Evolutionary conservation across 805 yeast genomes (phyloP), one percentile per base, ranked within the genome.

Genomic region (Lipomyces sp.): DNA sequence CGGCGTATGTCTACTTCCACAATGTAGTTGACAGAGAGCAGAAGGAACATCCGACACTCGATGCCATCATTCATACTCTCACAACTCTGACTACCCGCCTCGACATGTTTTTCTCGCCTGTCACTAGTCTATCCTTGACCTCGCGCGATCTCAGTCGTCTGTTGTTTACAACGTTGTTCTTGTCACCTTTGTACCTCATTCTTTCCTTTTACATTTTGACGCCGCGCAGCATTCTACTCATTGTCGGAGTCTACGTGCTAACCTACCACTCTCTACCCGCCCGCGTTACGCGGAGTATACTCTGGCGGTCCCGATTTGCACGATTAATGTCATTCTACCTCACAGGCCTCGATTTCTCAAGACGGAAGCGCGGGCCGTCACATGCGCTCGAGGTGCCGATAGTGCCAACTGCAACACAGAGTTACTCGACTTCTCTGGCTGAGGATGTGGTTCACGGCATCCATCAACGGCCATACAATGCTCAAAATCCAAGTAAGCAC

Each of bases 261-360:
- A 87, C 96, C 0, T 94, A 92, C 76, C 97, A 95, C 77, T 92
- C 97, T 34, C 80, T 90, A 32, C 91, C 92, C 84, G 87, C 92
- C 35, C 82, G 92, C 65, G 92, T 94, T 8, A 87, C 96, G 0
- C 84, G 99, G 73, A 86, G 87, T 64, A 81, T 94, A 68, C 79
- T 93, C 42, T 94, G 98, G 98, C 87, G 89, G 72, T 87, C 94
- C 66, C 84, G 88, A 73, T 73, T 86, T 5, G 85, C 90, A 3
- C 84, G 98, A 71, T 76, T 89, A 59, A 72, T 89, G 5, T 86
- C 90, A 60, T 94, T 92, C 77, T 91, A 91, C 75, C 78, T 90
- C 57, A 93, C 98, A 0, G 98, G 98, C 1, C 81, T 94, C 60
- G 96, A 92, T 79, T 87, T 92, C 74, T 76, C 71, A 11, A 53